phyloP scores from a whole-genome alignment of 257 asterid genomes.

The Solanum tacnaense region DNA sequence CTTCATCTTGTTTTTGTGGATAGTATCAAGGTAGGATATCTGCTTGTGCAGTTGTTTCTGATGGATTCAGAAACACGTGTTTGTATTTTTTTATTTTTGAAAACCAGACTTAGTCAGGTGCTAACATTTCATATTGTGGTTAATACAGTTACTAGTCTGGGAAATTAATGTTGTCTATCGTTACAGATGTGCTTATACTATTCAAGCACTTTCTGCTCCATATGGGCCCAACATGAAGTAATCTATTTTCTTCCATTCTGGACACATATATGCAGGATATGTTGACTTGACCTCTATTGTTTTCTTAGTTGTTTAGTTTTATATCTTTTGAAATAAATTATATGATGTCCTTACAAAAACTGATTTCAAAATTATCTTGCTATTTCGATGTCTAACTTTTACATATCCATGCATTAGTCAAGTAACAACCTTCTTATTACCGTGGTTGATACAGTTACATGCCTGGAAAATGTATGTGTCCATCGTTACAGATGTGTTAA shows the following conservation, averaged over 20 bases:
- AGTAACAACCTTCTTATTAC: conserved; percentile 24
- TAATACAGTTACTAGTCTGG: conserved; percentile 28
- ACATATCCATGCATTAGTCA: conserved; percentile 3
- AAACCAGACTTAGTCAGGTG: conserved; percentile 39
- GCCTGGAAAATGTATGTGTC: conserved; percentile 45
- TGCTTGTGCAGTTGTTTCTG: background rate
- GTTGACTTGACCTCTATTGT: background rate
- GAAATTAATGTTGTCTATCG: conserved; percentile 14
- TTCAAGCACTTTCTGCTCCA: conserved; percentile 20
- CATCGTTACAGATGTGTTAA: conserved; percentile 53
- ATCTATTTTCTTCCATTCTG: background rate
- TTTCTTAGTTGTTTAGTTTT: background rate
- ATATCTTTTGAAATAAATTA: background rate
- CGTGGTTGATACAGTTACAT: conserved; percentile 55
- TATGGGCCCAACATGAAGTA: background rate
- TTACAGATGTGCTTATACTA: conserved; percentile 12
- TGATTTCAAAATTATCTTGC: background rate
- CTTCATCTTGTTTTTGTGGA: background rate
- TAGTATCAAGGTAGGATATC: background rate
- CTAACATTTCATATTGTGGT: conserved; percentile 1
- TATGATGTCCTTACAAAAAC: background rate
- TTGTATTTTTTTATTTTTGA: background rate
- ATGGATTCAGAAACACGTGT: background rate
- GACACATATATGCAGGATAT: background rate
- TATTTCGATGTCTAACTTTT: background rate